phyloP scores from a whole-genome alignment of 2,329 filamentous ascomycete species.

The Fusarium verticillioides region DNA sequence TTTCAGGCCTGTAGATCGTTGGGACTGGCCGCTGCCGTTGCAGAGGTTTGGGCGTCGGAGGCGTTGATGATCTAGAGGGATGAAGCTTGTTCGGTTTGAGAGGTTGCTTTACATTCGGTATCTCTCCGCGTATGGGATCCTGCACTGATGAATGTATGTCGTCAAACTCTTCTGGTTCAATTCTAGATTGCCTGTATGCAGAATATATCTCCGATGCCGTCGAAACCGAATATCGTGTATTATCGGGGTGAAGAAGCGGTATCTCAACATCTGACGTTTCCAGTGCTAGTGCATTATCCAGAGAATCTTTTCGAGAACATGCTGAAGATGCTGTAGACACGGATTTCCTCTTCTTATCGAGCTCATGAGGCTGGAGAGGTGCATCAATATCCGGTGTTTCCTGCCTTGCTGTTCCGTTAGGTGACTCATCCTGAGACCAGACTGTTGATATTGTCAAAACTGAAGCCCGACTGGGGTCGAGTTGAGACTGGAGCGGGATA shows the following conservation, averaged over 20 bases:
- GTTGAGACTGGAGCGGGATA: constrained; percentile 15
- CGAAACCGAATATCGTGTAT: constrained; percentile 24
- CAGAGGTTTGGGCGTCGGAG: constrained; percentile 14
- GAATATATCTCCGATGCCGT: constrained; percentile 24
- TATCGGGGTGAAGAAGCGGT: constrained; percentile 19
- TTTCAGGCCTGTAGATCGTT: constrained; percentile 12
- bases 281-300: background rate
- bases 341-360: constrained; percentile 10
- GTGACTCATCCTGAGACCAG: constrained; percentile 16
- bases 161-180: constrained; percentile 21
- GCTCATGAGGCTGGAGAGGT: constrained; percentile 22
- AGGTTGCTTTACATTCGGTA: constrained; percentile 3
- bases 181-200: constrained; percentile 4
- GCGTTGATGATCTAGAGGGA: constrained; percentile 12
- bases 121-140: constrained; percentile 18
- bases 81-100: constrained; percentile 15
- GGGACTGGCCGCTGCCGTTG: constrained; percentile 10
- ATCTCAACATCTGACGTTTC: constrained; percentile 10
- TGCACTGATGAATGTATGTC: constrained; percentile 2
- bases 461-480: constrained; percentile 13
- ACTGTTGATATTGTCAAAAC: constrained; percentile 27
- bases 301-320: constrained; percentile 2
- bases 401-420: background rate
- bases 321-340: constrained; percentile 18
- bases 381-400: constrained; percentile 19